These are phyloP conservation scores for Pseudogymnoascus sp. DNA, from an alignment of 2,329 filamentous ascomycete species.

Conservation along the genomic window DNA sequence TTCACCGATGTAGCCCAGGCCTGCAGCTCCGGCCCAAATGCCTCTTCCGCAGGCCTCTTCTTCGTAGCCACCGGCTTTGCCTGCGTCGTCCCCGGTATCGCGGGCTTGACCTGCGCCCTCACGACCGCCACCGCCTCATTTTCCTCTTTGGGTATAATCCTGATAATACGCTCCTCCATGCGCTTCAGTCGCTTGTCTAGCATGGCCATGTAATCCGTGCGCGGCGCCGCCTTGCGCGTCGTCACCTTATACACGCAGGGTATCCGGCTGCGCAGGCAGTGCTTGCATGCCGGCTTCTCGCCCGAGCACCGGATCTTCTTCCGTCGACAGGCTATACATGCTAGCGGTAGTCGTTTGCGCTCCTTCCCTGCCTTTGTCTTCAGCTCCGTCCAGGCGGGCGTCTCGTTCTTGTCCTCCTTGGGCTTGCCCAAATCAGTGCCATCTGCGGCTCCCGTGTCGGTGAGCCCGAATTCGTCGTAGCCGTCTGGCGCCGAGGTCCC, in stretches of 20 bases:
- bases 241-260: slow-evolving; percentile 98
- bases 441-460: slow-evolving; percentile 38
- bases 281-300: slow-evolving; percentile 95
- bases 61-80: slow-evolving; percentile 49
- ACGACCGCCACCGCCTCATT: slow-evolving; percentile 60
- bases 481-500: slow-evolving; percentile 21
- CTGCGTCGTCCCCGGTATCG: slow-evolving; percentile 48
- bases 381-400: slow-evolving; percentile 68
- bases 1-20: slow-evolving; percentile 62
- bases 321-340: slow-evolving; percentile 88
- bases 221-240: slow-evolving; percentile 81
- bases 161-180: slow-evolving; percentile 97
- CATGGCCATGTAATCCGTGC: slow-evolving; percentile 99
- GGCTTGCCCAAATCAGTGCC: slow-evolving; percentile 46
- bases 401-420: slow-evolving; percentile 45
- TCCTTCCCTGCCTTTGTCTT: slow-evolving; percentile 94
- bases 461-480: slow-evolving; percentile 49
- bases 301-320: slow-evolving; percentile 98
- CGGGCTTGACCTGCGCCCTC: slow-evolving; percentile 76
- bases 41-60: slow-evolving; percentile 79
- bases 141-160: slow-evolving; percentile 82
- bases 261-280: slow-evolving; percentile 83
- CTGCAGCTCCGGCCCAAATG: slow-evolving; percentile 73
- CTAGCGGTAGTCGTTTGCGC: slow-evolving; percentile 80
- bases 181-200: slow-evolving; percentile 88